Percentiles rank a stretch among this genome's conserved stretches.
These are phyloP conservation scores for Spatholobus suberectus DNA, from an alignment of 306 rosid species.

Conservation along the genomic window DNA sequence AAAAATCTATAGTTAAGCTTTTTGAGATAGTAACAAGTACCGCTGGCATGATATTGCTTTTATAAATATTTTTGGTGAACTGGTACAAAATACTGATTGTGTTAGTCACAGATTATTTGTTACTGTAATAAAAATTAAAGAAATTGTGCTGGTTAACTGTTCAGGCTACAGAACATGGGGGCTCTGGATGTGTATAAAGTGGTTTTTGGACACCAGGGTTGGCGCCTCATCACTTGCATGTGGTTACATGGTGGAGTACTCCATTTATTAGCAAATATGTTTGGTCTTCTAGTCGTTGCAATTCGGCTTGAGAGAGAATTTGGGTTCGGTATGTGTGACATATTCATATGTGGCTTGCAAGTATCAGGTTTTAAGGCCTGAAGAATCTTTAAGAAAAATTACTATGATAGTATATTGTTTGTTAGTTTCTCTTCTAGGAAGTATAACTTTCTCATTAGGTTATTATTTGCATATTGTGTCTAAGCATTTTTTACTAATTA, in stretches of 20 bases:
- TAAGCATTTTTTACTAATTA: not conserved
- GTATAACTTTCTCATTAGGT: not conserved
- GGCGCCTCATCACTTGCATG: conserved; percentile 80
- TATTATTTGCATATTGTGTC: not conserved
- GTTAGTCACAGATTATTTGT: conserved; percentile 2
- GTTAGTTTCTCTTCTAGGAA: too few species aligned
- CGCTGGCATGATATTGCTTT: not conserved
- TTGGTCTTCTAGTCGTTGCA: conserved; percentile 54
- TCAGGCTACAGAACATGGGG: conserved; percentile 76
- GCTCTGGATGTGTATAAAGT: conserved; percentile 67
- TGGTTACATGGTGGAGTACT: conserved; percentile 87
- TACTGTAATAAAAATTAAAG: not conserved
- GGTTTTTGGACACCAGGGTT: conserved; percentile 62
- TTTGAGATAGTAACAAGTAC: not conserved
- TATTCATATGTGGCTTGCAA: not conserved
- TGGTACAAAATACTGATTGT: not conserved
- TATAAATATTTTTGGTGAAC: not conserved
- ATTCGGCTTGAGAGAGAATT: conserved; percentile 36
- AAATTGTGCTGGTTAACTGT: conserved; percentile 32
- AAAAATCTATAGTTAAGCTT: not conserved
- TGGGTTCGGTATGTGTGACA: conserved; percentile 36
- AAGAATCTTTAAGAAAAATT: not conserved
- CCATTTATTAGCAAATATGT: conserved; percentile 80
- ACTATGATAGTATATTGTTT: not conserved
- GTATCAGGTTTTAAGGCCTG: not conserved